These are phyloP conservation scores for Beauveria varroae DNA, from an alignment of 2,329 filamentous ascomycete genomes.

Conservation along the genomic window DNA sequence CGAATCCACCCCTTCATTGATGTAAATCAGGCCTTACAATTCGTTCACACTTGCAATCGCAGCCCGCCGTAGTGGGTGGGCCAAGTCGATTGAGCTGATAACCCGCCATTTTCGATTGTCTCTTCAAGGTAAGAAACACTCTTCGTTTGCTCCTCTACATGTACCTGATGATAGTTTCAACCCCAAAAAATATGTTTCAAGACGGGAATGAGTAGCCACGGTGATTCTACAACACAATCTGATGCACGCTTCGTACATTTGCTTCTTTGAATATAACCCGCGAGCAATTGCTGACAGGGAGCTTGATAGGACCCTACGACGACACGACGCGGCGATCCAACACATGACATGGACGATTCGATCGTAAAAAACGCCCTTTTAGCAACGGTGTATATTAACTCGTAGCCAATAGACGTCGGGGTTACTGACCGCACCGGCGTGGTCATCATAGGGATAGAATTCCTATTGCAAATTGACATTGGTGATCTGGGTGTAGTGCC, in stretches of 20 bases:
- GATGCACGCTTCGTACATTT: neutral
- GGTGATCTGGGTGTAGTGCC: no score
- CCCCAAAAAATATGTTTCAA: constrained; percentile 28
- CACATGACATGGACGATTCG: neutral
- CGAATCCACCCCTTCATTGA: no score
- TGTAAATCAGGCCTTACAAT: neutral
- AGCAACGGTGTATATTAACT: neutral
- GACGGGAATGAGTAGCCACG: constrained; percentile 28
- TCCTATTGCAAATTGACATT: no score
- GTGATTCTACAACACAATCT: constrained; percentile 23
- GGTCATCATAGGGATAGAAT: neutral
- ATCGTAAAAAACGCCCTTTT: neutral
- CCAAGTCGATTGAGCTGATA: neutral
- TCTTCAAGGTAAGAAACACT: neutral
- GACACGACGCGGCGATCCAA: neutral
- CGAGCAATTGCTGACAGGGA: neutral
- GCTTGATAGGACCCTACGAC: neutral
- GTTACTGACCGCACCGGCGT: neutral
- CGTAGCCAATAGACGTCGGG: neutral
- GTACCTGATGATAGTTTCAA: constrained; percentile 14
- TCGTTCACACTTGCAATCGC: neutral
- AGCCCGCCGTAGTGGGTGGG: neutral
- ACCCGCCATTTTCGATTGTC: neutral
- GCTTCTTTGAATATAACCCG: neutral
- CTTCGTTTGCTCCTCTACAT: neutral